These are phyloP conservation scores for Urochloa ruziziensis DNA, from an alignment of 176 grass and related monocot genomes.

Conservation along the genomic window DNA sequence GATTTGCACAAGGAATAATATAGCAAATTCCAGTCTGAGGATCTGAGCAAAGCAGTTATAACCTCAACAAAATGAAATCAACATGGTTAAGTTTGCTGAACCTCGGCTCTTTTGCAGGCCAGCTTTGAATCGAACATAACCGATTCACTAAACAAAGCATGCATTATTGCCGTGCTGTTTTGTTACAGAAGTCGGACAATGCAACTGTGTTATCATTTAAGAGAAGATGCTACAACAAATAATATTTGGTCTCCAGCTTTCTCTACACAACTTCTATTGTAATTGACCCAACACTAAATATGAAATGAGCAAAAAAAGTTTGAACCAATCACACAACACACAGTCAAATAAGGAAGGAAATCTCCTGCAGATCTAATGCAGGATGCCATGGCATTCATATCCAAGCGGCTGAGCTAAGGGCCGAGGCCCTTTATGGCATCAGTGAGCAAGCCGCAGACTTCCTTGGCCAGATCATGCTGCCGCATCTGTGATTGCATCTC, in stretches of 20 bases:
- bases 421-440: constrained; percentile 48
- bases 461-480: constrained; percentile 67
- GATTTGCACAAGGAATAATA: not conserved
- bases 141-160: not conserved
- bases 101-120: not conserved
- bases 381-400: not conserved
- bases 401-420: constrained; percentile 36
- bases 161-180: not conserved
- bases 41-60: not conserved
- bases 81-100: not conserved
- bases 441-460: constrained; percentile 58
- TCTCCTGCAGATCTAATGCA: constrained; percentile 3
- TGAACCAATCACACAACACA: not conserved
- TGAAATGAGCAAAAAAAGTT: not conserved
- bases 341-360: constrained; percentile 1
- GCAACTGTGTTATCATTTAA: not conserved
- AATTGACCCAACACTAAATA: constrained; percentile 3
- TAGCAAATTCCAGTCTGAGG: not conserved
- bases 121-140: not conserved
- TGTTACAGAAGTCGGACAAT: constrained; percentile 1
- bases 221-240: not conserved
- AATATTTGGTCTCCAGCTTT: not conserved
- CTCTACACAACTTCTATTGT: not conserved
- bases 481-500: constrained; percentile 53
- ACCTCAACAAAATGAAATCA: constrained; percentile 28